Percentiles rank a stretch among this genome's conserved stretches.
phyloP scores from a whole-genome alignment of 768 basidiomycete genomes.

The Collybiopsis confluens region DNA sequence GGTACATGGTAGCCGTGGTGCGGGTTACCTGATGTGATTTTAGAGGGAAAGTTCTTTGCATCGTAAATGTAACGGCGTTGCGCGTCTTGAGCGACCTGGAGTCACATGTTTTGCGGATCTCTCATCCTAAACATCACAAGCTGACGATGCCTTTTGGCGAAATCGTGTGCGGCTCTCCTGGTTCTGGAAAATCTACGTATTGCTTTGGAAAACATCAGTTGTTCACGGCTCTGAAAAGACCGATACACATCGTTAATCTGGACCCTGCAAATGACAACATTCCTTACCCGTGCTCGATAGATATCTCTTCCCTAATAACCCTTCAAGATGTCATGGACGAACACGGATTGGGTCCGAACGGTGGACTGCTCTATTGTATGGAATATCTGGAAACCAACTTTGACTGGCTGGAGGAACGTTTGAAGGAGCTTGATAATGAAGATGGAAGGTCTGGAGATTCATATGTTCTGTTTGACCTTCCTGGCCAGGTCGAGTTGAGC shows the following conservation, averaged over 20 bases:
- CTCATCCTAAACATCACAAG: too few relatives aligned
- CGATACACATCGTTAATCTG: conserved; percentile 88
- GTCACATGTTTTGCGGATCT: too few relatives aligned
- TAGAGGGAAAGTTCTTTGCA: too few relatives aligned
- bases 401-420: conserved; percentile 76
- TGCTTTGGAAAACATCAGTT: conserved; percentile 87
- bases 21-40: too few relatives aligned
- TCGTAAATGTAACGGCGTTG: too few relatives aligned
- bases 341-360: conserved; percentile 88
- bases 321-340: conserved; percentile 84
- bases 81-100: too few relatives aligned
- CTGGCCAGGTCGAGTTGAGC: conserved; percentile 95
- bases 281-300: conserved; percentile 87
- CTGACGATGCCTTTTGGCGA: conserved; percentile 94
- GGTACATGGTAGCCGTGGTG: too few relatives aligned
- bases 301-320: conserved; percentile 81
- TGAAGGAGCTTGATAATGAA: conserved; percentile 53
- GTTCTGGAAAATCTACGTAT: conserved; percentile 86
- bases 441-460: conserved; percentile 37
- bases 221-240: conserved; percentile 79
- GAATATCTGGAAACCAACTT: conserved; percentile 95
- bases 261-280: conserved; percentile 92
- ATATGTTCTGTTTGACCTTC: conserved; percentile 92
- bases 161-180: conserved; percentile 81
- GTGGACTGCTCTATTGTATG: conserved; percentile 94